phyloP scores from a whole-genome alignment of 805 yeast genomes.

The Dipodascus geniculatus region DNA sequence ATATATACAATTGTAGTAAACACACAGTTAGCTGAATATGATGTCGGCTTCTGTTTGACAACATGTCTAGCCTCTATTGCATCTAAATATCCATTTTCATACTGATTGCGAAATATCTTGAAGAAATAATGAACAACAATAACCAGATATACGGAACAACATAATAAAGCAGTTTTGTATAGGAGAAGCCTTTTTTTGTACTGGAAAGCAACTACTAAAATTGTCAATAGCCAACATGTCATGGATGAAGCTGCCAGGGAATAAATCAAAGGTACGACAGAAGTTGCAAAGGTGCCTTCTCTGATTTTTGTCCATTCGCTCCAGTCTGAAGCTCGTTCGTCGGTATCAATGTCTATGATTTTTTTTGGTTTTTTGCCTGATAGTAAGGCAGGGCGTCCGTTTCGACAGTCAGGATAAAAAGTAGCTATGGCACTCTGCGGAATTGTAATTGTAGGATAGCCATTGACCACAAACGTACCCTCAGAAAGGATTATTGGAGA shows the following conservation, averaged over 20 bases:
- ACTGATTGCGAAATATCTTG: constrained; percentile 36
- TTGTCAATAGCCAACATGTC: constrained; percentile 43
- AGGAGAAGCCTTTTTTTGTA: constrained; percentile 35
- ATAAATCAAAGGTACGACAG: constrained; percentile 47
- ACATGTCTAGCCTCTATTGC: constrained; percentile 35
- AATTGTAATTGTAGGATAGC: background rate
- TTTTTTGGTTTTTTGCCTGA: background rate
- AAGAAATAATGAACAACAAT: constrained; percentile 39
- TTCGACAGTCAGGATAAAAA: background rate
- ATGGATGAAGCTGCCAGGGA: constrained; percentile 55
- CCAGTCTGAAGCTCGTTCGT: background rate
- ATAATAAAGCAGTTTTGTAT: constrained; percentile 36
- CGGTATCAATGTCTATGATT: background rate
- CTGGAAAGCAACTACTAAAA: constrained; percentile 47
- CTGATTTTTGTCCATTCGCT: background rate
- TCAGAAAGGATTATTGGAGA: background rate
- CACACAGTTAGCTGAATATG: constrained; percentile 43
- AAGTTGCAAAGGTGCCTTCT: constrained; percentile 4
- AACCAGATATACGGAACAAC: constrained; percentile 45
- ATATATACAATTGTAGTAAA: constrained; percentile 39
- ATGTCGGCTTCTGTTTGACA: constrained; percentile 30
- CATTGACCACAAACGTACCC: background rate
- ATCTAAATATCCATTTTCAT: constrained; percentile 27
- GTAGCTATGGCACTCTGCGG: background rate
- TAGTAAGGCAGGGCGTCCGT: background rate